Conservation (phyloP, 1,284 basidiomycete species). For the Cryptococcus sp. region DNA sequence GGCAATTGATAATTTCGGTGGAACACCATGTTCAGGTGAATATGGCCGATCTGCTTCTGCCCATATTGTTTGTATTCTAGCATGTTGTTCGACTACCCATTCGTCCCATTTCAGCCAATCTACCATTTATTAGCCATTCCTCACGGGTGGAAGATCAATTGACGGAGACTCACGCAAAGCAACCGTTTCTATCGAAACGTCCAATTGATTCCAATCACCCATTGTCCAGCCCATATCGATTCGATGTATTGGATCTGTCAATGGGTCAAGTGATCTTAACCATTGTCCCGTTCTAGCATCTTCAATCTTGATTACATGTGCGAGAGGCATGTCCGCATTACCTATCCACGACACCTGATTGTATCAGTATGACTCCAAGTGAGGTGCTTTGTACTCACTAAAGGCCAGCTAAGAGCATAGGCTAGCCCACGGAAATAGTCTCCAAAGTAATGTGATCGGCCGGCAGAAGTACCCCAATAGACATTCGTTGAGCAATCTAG, state of each 20-base stretch:
- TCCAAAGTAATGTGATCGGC: slow-evolving; percentile 40
- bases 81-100: slow-evolving; percentile 40
- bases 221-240: slow-evolving; percentile 49
- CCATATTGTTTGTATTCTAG: slow-evolving; percentile 37
- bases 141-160: background rate
- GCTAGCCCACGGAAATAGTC: slow-evolving; percentile 49
- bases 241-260: slow-evolving; percentile 40
- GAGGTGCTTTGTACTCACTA: slow-evolving; percentile 28
- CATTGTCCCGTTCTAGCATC: slow-evolving; percentile 49
- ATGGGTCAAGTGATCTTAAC: slow-evolving; percentile 41
- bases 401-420: slow-evolving; percentile 49
- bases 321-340: slow-evolving; percentile 39
- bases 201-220: slow-evolving; percentile 50
- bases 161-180: slow-evolving; percentile 42
- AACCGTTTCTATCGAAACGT: slow-evolving; percentile 38
- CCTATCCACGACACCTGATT: slow-evolving; percentile 46
- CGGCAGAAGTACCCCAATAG: slow-evolving; percentile 49
- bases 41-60: slow-evolving; percentile 31
- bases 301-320: slow-evolving; percentile 46
- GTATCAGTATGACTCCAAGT: background rate
- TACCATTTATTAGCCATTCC: slow-evolving; percentile 5
- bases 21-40: slow-evolving; percentile 32
- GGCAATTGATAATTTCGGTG: slow-evolving; percentile 26
- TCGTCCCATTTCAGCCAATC: slow-evolving; percentile 46
- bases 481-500: slow-evolving; percentile 46